Base-by-base conservation (phyloP, 805 yeast genomes). In the Yarrowia bubula region DNA sequence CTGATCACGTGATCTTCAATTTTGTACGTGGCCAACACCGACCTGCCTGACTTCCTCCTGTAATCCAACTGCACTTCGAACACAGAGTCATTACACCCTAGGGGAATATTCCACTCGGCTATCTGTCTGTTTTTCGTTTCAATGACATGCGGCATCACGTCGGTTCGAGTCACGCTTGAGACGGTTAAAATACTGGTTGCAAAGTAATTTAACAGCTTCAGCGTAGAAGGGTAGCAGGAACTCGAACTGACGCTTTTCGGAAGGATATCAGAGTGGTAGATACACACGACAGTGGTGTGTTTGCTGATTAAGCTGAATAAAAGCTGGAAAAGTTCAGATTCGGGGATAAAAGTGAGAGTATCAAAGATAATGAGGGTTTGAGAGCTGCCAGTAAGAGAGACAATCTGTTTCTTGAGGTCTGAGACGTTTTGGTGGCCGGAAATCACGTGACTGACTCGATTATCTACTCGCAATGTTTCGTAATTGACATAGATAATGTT, bases 41-140 rank as follows among this genome's bases (percentile, higher is more conserved):
- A 83, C 61, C 97, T 81, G 0, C 99, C 99, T 0, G 96, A 89
- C 71, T 89, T 89, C 64, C 98, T 81, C 66, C 95, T 81, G 70
- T 87, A 89, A 6, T 82, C 84, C 65, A 95, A 73, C 3, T 77
- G 78, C 3, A 87, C 72, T 41, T 76, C 75, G 74, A 84, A 88
- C 0, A 33, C 68, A 1, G 75, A 67, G 39, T 77, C 75, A 71
- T 91, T 89, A 60, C 82, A 72, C 1, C 81, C 81, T 7, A 79
- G 75, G 3, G 89, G 88, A 15, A 88, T 71, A 47, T 78, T 75
- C 48, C 86, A 75, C 14, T 71, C 72, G 2, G 75, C 69, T 0
- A 84, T 60, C 10, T 75, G 71, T 6, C 72, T 72, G 10, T 81
- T 84, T 22, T 82, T 69, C 10, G 79, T 80, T 61, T 85, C 87